Percentiles rank a stretch among this genome's conserved stretches.
Evolutionary conservation across 805 yeast species (phyloP).

Genomic region (Suhomyces pyralidae): DNA sequence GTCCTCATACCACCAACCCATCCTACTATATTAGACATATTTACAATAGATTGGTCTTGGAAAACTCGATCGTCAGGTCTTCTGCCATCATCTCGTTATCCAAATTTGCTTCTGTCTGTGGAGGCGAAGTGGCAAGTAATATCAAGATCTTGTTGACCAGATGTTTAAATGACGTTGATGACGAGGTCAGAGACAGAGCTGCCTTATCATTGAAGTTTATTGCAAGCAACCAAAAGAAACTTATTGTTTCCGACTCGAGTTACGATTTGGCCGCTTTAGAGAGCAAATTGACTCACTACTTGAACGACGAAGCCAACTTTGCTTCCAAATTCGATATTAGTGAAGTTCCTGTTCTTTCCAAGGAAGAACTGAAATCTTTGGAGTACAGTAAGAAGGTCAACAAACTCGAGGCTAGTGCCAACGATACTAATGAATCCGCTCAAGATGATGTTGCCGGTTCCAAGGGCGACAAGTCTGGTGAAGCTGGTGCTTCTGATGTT

Average conservation of each 20-base stretch:
- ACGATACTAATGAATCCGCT: slow-evolving; percentile 13
- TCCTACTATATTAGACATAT: slow-evolving; percentile 92
- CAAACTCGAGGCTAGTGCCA: slow-evolving; percentile 28
- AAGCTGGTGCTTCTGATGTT: slow-evolving; percentile 20
- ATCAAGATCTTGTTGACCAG: slow-evolving; percentile 74
- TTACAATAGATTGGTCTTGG: slow-evolving; percentile 93
- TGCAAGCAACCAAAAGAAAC: slow-evolving; percentile 30
- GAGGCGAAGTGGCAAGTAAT: slow-evolving; percentile 61
- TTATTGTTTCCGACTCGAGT: slow-evolving; percentile 63
- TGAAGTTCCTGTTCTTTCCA: slow-evolving; percentile 60
- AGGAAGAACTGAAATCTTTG: slow-evolving; percentile 65
- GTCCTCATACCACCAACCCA: slow-evolving; percentile 83
- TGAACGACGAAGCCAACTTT: slow-evolving; percentile 51
- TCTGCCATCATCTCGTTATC: slow-evolving; percentile 92
- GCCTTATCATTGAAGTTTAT: slow-evolving; percentile 76
- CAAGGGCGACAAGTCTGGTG: slow-evolving; percentile 6
- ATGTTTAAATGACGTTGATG: slow-evolving; percentile 86
- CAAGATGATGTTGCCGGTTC: slow-evolving; percentile 19
- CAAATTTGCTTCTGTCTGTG: slow-evolving; percentile 80
- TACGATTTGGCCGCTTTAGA: slow-evolving; percentile 80
- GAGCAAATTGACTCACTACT: slow-evolving; percentile 67
- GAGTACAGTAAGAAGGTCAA: slow-evolving; percentile 54
- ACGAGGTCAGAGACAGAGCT: slow-evolving; percentile 98
- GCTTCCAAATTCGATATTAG: slow-evolving; percentile 66
- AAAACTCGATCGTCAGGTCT: slow-evolving; percentile 91